Evolutionary conservation across 2,329 filamentous ascomycete genomes (phyloP).

Genomic region (Aspergillus candidus): DNA sequence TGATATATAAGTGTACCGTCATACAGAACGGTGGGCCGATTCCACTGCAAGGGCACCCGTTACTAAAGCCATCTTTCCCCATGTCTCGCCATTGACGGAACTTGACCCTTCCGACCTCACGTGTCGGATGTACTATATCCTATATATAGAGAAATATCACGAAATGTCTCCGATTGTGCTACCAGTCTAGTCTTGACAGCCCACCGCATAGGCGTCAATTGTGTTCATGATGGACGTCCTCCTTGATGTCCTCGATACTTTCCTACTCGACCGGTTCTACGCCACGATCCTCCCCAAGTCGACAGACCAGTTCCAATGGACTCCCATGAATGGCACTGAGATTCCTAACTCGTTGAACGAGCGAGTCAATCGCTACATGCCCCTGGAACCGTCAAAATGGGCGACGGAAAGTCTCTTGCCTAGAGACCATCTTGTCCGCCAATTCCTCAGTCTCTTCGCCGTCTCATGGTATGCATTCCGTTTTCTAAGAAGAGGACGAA

Average conservation of each 20-base stretch:
- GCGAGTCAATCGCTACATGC: slow-evolving; percentile 6
- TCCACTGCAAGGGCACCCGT: not conserved
- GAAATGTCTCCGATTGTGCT: not conserved
- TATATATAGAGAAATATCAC: not conserved
- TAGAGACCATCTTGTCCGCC: slow-evolving; percentile 5
- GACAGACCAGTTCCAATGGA: not conserved
- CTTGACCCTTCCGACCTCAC: slow-evolving; percentile 5
- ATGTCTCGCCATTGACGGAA: not conserved
- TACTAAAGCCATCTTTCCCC: not conserved
- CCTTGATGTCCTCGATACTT: slow-evolving; percentile 17
- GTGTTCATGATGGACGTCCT: slow-evolving; percentile 14
- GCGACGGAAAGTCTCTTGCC: slow-evolving; percentile 1
- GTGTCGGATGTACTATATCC: not conserved
- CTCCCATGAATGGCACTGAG: slow-evolving; percentile 1
- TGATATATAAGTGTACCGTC: too few species aligned
- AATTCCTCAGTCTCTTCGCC: slow-evolving; percentile 8
- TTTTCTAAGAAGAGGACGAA: not conserved
- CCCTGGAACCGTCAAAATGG: slow-evolving; percentile 5
- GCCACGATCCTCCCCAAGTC: slow-evolving; percentile 10
- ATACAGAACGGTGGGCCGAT: not conserved
- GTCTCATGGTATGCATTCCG: slow-evolving; percentile 1
- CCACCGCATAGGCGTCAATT: not conserved
- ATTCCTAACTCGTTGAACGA: not conserved
- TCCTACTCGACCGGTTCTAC: slow-evolving; percentile 17
- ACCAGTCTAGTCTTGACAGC: not conserved